Evolutionary conservation across 306 rosid genomes (phyloP), one percentile per base, ranked within the genome.

Genomic region (Fragaria nilgerrensis): DNA sequence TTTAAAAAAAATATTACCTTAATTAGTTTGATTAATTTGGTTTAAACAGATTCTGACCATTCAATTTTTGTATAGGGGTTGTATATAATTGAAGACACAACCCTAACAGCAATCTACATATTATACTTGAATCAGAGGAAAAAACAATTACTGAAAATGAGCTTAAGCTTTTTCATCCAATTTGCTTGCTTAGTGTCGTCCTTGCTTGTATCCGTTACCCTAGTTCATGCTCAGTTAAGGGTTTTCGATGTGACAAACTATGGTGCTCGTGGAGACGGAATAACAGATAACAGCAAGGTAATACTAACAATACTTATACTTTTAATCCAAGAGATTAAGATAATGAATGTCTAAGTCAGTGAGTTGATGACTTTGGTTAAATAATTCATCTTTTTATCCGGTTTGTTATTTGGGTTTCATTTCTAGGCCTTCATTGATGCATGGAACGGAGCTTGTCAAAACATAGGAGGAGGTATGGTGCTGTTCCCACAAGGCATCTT

Each of bases 221-320:
- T 64, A 64, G 72, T 37, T 64, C 17, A 20, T 70, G 84, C 77
- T 3, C 52, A 23, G 50, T 12, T 0, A 64, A 34, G 70, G 56
- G 68, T 82, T 39, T 82, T 82, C 39, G 56, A 82, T 59, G 77
- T 77, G 9, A 1, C 15, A 4, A 4, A 49, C 1, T 49, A 36
- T 17, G 82, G 80, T 39, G 85, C 65, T 5, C 9, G 8, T 19
- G 62, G 62, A 43, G 77, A 74, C 37, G 73, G 34, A 69, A 59
- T 0, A 25, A 68, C 69, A 0, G 82, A 82, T n/a, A 59, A 12
- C 70, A 82, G 77, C 16, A 37, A 78, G 79, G 79, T 82, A 68
- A 23, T 56, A 56, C 16, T n/a, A 55, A 7, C 27, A 27, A 5
- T 9, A 22, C 13, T 22, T 5, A 9, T 56, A 56, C 14, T 53